phyloP scores from a whole-genome alignment of 176 grass and related monocot genomes.

The Saccharum officinarum region DNA sequence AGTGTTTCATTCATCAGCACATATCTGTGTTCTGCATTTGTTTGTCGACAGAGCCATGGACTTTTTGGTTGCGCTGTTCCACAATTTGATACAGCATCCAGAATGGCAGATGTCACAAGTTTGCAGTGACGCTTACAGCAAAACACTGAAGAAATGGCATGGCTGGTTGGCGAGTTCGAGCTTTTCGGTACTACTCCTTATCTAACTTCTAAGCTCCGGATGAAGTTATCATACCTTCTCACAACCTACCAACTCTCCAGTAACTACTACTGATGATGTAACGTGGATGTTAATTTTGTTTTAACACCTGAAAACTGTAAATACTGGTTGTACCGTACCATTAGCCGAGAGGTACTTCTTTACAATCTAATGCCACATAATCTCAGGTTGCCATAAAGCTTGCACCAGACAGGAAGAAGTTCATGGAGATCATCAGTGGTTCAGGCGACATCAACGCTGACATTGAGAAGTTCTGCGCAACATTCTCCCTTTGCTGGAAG shows the following conservation, averaged over 20 bases:
- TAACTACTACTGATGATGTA: not conserved
- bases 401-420: slow-evolving; percentile 87
- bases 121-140: slow-evolving; percentile 73
- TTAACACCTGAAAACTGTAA: not conserved
- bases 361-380: not conserved
- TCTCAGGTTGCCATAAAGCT: slow-evolving; percentile 78
- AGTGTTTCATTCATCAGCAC: not conserved
- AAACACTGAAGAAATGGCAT: slow-evolving; percentile 87
- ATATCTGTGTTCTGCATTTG: slow-evolving; percentile 1
- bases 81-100: slow-evolving; percentile 64
- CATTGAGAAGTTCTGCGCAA: slow-evolving; percentile 66
- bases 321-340: not conserved
- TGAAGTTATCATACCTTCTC: not conserved
- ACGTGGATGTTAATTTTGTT: not conserved
- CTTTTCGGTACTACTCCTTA: slow-evolving; percentile 60
- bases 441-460: slow-evolving; percentile 65
- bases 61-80: slow-evolving; percentile 74
- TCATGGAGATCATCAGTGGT: slow-evolving; percentile 75
- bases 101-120: slow-evolving; percentile 72
- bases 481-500: slow-evolving; percentile 59
- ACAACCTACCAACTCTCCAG: not conserved
- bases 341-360: not conserved
- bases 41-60: slow-evolving; percentile 60
- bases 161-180: slow-evolving; percentile 83
- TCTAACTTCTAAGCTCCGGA: not conserved